Conservation (phyloP, 2,329 filamentous ascomycete species). For the Penicillium crustosum region DNA sequence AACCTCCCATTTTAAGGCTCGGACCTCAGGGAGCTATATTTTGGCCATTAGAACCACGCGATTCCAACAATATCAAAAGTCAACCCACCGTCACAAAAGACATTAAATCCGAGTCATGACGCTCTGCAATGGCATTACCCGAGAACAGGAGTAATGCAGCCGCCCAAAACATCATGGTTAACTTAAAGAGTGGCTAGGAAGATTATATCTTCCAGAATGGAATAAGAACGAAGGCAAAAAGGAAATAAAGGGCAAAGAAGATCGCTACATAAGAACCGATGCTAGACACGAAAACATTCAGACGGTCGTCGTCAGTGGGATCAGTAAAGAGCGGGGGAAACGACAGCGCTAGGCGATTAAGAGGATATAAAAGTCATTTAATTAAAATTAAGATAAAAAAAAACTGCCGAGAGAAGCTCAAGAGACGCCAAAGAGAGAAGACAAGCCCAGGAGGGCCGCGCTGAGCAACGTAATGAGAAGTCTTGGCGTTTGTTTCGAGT, state of each 20-base stretch:
- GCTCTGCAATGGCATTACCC: constrained; percentile 23
- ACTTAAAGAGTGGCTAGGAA: constrained; percentile 32
- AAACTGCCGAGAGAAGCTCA: background rate
- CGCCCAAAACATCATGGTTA: constrained; percentile 26
- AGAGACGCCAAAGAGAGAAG: background rate
- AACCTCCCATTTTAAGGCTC: constrained; percentile 31
- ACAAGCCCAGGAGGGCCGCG: background rate
- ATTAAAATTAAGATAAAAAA: constrained; percentile 11
- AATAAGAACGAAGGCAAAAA: constrained; percentile 4
- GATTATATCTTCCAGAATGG: constrained; percentile 15
- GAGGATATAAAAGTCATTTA: constrained; percentile 6
- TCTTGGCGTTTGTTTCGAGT: constrained; percentile 28
- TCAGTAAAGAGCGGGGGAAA: background rate
- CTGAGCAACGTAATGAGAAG: constrained; percentile 10
- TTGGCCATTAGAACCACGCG: constrained; percentile 5
- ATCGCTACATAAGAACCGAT: background rate
- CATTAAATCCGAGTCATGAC: constrained; percentile 34
- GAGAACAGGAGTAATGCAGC: constrained; percentile 27
- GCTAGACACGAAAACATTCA: background rate
- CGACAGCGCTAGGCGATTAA: background rate
- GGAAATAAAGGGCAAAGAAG: background rate
- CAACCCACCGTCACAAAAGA: constrained; percentile 36
- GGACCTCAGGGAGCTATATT: constrained; percentile 31
- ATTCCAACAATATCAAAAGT: background rate
- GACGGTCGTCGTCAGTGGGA: background rate